phyloP scores from a whole-genome alignment of 768 basidiomycete genomes.

The Podaxis carcinomalis region DNA sequence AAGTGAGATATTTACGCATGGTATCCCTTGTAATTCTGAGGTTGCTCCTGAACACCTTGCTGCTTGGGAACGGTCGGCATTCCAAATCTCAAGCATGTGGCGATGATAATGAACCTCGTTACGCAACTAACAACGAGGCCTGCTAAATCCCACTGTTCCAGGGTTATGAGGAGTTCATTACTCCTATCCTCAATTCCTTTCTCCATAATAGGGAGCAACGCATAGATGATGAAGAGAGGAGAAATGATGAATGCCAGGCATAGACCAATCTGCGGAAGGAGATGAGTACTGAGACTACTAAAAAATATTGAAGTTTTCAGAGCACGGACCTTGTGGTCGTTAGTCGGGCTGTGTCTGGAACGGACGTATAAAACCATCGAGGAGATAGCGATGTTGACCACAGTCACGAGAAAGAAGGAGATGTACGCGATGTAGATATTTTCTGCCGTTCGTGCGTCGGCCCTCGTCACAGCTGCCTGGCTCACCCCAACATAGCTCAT shows the following conservation, averaged over 20 bases:
- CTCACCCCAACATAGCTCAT: neutral
- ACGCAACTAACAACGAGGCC: neutral
- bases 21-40: neutral
- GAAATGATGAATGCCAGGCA: neutral
- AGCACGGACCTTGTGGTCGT: neutral
- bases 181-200: neutral
- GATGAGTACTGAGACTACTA: neutral
- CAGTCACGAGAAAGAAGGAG: neutral
- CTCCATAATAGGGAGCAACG: neutral
- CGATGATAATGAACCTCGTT: conserved; percentile 1
- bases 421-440: neutral
- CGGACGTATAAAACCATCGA: conserved; percentile 1
- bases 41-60: neutral
- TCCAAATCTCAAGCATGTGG: neutral
- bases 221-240: neutral
- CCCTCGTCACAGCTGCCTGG: neutral
- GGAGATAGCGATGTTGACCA: neutral
- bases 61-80: neutral
- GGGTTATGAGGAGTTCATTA: neutral
- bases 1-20: neutral
- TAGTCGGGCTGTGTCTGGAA: neutral
- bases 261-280: neutral
- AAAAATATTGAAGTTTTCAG: neutral
- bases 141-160: neutral
- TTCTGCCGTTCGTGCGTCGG: neutral